Conservation (phyloP, 345 rosid genomes). For the Cardamine occulta region DNA sequence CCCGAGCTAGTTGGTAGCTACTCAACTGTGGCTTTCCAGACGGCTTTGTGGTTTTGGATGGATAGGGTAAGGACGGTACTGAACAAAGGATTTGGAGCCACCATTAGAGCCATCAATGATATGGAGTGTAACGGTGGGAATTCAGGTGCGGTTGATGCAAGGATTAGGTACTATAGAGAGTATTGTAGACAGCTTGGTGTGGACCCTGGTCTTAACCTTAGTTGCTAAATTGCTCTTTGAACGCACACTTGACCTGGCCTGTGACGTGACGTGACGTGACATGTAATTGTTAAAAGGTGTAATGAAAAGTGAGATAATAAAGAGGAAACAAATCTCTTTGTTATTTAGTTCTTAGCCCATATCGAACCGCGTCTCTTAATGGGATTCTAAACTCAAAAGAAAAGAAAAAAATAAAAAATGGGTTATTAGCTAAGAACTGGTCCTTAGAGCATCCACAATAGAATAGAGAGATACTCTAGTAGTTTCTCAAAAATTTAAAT, state of each 20-base stretch:
- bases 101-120: constrained; percentile 53
- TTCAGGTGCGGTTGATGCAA: constrained; percentile 44
- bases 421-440: too few relatives aligned
- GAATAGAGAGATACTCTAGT: too few relatives aligned
- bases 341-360: too few relatives aligned
- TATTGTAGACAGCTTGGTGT: constrained; percentile 51
- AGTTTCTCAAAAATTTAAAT: too few relatives aligned
- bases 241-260: not conserved
- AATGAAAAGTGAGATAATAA: constrained; percentile 16
- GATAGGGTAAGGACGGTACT: constrained; percentile 44
- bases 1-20: constrained; percentile 54
- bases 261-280: not conserved
- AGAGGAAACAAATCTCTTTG: not conserved
- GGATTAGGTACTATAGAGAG: constrained; percentile 43
- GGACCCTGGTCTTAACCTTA: constrained; percentile 45
- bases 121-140: constrained; percentile 52
- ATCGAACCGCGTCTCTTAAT: too few relatives aligned
- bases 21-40: constrained; percentile 49
- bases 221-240: constrained; percentile 35
- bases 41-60: constrained; percentile 66
- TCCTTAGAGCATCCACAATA: too few relatives aligned
- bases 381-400: too few relatives aligned
- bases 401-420: too few relatives aligned
- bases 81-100: constrained; percentile 58
- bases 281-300: not conserved